A percentile compares a stretch with the other conserved stretches of the same genome.
Evolutionary conservation across 495 filamentous ascomycete species (phyloP).

Genomic region (Lentithecium fluviatile): DNA sequence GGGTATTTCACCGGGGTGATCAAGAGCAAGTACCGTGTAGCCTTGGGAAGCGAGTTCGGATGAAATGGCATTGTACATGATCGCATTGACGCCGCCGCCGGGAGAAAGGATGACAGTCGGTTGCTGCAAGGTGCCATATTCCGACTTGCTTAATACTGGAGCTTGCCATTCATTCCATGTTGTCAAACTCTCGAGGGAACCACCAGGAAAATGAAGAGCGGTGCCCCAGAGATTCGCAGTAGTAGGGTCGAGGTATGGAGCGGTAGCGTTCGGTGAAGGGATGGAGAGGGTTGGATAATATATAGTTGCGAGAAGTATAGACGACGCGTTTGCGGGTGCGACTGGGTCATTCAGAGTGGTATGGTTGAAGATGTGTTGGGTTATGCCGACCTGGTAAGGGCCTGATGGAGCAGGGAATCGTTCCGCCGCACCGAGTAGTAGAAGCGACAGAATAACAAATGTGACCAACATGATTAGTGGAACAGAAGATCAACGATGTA

Average conservation of each 20-base stretch:
- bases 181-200: slow-evolving; percentile 9
- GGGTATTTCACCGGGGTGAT: slow-evolving; percentile 28
- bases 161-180: slow-evolving; percentile 14
- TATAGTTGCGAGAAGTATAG: slow-evolving; percentile 8
- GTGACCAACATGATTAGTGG: too few relatives aligned
- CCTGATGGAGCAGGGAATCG: slow-evolving; percentile 20
- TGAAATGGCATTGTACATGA: slow-evolving; percentile 13
- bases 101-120: slow-evolving; percentile 26
- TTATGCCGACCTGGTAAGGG: slow-evolving; percentile 20
- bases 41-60: slow-evolving; percentile 26
- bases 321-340: slow-evolving; percentile 4
- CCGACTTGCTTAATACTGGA: background rate
- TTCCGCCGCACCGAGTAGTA: background rate
- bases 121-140: background rate
- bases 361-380: slow-evolving; percentile 28
- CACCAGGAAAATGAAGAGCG: slow-evolving; percentile 1
- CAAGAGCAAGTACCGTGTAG: slow-evolving; percentile 23
- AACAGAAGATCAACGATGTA: too few relatives aligned
- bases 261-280: slow-evolving; percentile 8
- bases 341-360: slow-evolving; percentile 29
- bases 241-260: slow-evolving; percentile 17
- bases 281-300: slow-evolving; percentile 16
- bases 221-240: slow-evolving; percentile 13
- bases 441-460: background rate
- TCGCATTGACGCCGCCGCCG: slow-evolving; percentile 12